Conservation (phyloP, 257 asterid genomes). For the Cruciata laevipes region DNA sequence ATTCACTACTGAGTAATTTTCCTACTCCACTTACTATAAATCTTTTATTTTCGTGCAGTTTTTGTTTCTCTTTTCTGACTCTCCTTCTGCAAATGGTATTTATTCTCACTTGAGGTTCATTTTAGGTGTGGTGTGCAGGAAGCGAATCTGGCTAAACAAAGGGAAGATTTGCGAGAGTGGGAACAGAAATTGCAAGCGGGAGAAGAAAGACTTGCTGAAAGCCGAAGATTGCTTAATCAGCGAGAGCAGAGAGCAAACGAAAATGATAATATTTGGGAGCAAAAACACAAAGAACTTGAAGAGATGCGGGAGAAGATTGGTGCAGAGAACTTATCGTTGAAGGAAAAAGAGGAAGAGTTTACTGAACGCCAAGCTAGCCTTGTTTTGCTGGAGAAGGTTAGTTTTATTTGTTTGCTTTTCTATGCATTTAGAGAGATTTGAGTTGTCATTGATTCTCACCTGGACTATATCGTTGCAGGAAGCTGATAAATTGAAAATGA, state of each 20-base stretch:
- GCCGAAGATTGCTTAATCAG: constrained; percentile 77
- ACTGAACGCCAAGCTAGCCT: constrained; percentile 47
- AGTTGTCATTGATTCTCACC: constrained; percentile 8
- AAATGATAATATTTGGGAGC: constrained; percentile 57
- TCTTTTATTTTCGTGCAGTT: neutral
- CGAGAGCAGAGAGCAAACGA: constrained; percentile 90
- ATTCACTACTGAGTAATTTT: constrained; percentile 62
- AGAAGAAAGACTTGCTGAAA: constrained; percentile 82
- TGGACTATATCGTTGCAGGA: constrained; percentile 50
- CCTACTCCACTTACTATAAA: neutral
- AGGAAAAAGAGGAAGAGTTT: constrained; percentile 72
- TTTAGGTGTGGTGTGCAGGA: constrained; percentile 69
- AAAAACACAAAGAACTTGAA: constrained; percentile 67
- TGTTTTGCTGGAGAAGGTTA: constrained; percentile 64
- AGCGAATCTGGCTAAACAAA: constrained; percentile 55
- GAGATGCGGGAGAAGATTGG: constrained; percentile 63
- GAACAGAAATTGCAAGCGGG: constrained; percentile 71
- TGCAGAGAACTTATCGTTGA: constrained; percentile 46
- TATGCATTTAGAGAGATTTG: constrained; percentile 3
- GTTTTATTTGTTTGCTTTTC: constrained; percentile 19
- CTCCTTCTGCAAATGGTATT: neutral
- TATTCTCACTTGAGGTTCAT: constrained; percentile 19
- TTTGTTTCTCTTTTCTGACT: neutral
- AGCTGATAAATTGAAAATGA: constrained; percentile 45
- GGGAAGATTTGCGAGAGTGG: constrained; percentile 90